Conservation (phyloP, 768 basidiomycete species). For the Pleurotus giganteus region DNA sequence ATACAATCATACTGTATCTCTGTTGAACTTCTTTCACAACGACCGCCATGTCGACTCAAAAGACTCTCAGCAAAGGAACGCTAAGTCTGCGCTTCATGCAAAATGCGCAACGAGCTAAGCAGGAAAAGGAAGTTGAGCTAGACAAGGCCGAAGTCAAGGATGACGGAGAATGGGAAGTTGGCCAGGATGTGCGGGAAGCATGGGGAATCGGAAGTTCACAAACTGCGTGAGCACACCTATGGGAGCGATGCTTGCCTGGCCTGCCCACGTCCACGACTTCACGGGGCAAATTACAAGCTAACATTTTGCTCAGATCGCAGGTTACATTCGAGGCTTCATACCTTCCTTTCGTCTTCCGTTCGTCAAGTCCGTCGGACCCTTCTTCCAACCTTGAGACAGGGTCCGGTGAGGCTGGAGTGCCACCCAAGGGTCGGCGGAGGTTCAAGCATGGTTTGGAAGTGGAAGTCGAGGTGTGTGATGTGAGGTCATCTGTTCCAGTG, state of each 20-base stretch:
- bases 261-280: neutral
- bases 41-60: constrained; percentile 33
- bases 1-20: neutral
- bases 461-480: constrained; percentile 10
- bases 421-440: constrained; percentile 47
- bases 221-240: constrained; percentile 20
- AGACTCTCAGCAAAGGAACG: constrained; percentile 61
- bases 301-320: constrained; percentile 16
- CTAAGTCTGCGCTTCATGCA: constrained; percentile 73
- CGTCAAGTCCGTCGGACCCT: constrained; percentile 11
- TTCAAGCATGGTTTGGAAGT: constrained; percentile 52
- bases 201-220: constrained; percentile 38
- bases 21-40: neutral
- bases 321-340: constrained; percentile 62
- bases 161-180: constrained; percentile 65
- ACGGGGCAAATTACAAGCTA: neutral
- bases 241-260: neutral
- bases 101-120: constrained; percentile 58
- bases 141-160: constrained; percentile 58
- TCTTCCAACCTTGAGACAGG: constrained; percentile 21
- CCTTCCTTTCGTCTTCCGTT: constrained; percentile 60
- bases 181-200: constrained; percentile 47
- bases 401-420: constrained; percentile 18
- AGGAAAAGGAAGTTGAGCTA: constrained; percentile 44
- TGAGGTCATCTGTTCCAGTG: neutral